Percentiles rank a stretch among this genome's conserved stretches.
Conservation (phyloP, 129 eudicot genomes). For the Glebionis coronaria region DNA sequence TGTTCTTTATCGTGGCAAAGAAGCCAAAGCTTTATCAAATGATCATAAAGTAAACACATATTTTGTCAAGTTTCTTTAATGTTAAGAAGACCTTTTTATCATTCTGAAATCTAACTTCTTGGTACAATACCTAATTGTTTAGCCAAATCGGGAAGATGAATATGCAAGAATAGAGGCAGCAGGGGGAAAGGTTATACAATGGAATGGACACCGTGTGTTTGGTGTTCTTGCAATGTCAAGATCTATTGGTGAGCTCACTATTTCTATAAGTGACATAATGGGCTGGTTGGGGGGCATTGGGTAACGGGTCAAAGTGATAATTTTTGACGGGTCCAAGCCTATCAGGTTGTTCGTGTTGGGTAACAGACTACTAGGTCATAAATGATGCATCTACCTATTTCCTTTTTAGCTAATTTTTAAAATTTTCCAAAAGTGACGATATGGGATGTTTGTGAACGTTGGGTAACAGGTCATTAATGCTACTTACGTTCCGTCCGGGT, state of each 20-base stretch:
- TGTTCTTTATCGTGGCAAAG: conserved; percentile 92
- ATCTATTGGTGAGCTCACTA: conserved; percentile 65
- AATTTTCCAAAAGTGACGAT: too few species aligned
- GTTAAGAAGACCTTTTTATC: neutral
- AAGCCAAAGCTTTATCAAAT: conserved; percentile 61
- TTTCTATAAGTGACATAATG: neutral
- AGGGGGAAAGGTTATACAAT: conserved; percentile 86
- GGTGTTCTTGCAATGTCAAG: conserved; percentile 98
- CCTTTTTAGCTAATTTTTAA: too few species aligned
- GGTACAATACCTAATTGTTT: conserved; percentile 5
- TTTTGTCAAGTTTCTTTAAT: neutral
- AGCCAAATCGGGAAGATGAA: conserved; percentile 96
- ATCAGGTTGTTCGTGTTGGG: too few species aligned
- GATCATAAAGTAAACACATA: conserved; percentile 68
- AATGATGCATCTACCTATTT: too few species aligned
- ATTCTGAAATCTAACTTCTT: conserved; percentile 19
- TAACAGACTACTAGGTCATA: too few species aligned
- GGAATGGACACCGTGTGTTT: conserved; percentile 93
- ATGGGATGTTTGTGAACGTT: too few species aligned
- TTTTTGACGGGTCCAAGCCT: too few species aligned
- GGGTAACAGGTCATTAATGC: too few species aligned
- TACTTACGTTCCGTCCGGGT: too few species aligned
- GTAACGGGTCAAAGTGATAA: too few species aligned
- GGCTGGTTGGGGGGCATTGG: too few species aligned
- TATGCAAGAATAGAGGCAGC: conserved; percentile 84